A percentile compares a stretch with the other conserved stretches of the same genome.
phyloP scores from a whole-genome alignment of 371 early-diverging fungal genomes.

The Mortierella sp. region DNA sequence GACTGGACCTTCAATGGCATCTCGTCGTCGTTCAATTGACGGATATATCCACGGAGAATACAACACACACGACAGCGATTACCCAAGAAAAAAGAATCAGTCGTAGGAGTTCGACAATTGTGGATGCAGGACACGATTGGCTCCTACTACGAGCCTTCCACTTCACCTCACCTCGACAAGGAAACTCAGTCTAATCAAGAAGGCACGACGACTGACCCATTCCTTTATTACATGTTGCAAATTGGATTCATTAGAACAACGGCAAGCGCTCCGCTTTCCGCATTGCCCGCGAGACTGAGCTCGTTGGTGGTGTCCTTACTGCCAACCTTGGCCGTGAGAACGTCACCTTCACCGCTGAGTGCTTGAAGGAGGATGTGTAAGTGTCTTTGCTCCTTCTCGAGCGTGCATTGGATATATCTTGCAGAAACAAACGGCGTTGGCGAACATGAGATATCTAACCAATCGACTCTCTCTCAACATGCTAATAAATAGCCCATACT shows the following conservation, averaged over 20 bases:
- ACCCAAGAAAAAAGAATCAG: background rate
- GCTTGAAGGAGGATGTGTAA: constrained; percentile 93
- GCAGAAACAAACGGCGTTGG: background rate
- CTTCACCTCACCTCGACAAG: background rate
- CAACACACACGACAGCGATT: background rate
- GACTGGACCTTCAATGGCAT: background rate
- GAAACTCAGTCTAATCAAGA: background rate
- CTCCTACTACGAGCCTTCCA: background rate
- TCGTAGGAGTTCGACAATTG: background rate
- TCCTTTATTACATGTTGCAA: background rate
- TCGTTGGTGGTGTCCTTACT: constrained; percentile 90
- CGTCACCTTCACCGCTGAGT: constrained; percentile 88
- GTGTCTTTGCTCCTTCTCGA: constrained; percentile 41
- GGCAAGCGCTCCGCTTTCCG: constrained; percentile 90
- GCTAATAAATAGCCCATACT: constrained; percentile 78
- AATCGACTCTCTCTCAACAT: background rate
- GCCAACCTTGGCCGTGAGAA: constrained; percentile 88
- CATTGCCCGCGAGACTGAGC: constrained; percentile 92
- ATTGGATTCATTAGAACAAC: constrained; percentile 70
- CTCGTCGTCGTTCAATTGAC: background rate
- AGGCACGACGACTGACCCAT: background rate
- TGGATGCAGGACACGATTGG: background rate
- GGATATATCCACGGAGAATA: background rate
- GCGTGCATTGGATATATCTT: background rate
- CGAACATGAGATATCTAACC: no score